Evolutionary conservation across 2,329 filamentous ascomycete genomes (phyloP), one percentile per base, ranked within the genome.

Genomic region (Orbilia quercus): DNA sequence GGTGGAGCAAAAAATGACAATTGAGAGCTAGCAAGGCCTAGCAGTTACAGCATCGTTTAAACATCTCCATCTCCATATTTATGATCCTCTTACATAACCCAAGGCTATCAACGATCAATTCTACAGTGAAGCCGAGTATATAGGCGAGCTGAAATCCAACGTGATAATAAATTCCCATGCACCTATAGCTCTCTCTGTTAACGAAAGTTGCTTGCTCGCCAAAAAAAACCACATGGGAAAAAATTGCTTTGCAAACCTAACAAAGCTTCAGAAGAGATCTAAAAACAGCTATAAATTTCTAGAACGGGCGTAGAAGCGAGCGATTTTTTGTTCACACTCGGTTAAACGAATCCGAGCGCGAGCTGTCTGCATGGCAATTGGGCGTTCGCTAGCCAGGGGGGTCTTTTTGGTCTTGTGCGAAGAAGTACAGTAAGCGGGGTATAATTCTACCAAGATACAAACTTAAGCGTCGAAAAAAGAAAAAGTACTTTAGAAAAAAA

Each of bases 21-120:
- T 57, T 9, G n/a, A 53, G 3, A 36, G 38, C 53, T 57, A 57
- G 53, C 53, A 57, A n/a, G 53, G 53, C 44, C 53, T 57, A 57
- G 53, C 38, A 25, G 2, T 36, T 11, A 31, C 28, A 31, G n/a
- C 28, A 5, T 31, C 28, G 28, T 31, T 31, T 31, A 31, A 31
- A 9, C 4, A 5, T 31, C 9, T 31, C 28, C n/a, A n/a, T n/a
- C n/a, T n/a, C n/a, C n/a, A n/a, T n/a, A n/a, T n/a, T n/a, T n/a
- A n/a, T n/a, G n/a, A n/a, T n/a, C n/a, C n/a, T n/a, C n/a, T n/a
- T n/a, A n/a, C n/a, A n/a, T n/a, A n/a, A n/a, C n/a, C n/a, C n/a
- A n/a, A n/a, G n/a, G n/a, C n/a, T n/a, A n/a, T n/a, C n/a, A n/a
- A n/a, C n/a, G n/a, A n/a, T n/a, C n/a, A n/a, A n/a, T n/a, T n/a